phyloP scores from a whole-genome alignment of 148 eudicot species.

The Simmondsia chinensis region DNA sequence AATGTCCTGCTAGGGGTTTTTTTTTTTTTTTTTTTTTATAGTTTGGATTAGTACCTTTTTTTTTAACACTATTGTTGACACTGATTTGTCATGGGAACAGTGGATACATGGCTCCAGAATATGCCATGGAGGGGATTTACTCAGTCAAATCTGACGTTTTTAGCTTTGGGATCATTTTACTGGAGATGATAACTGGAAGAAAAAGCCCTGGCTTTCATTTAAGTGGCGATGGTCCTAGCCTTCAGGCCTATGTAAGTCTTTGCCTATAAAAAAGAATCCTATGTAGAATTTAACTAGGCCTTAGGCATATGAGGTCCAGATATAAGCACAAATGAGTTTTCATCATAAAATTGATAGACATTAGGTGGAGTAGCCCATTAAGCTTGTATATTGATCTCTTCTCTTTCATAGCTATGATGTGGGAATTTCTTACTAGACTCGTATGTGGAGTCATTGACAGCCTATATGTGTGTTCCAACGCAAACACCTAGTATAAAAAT shows the following conservation, averaged over 20 bases:
- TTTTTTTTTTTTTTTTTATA: too few relatives aligned
- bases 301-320: too few relatives aligned
- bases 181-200: constrained; percentile 26
- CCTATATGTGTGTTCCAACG: too few relatives aligned
- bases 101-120: constrained; percentile 44
- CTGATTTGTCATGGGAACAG: constrained; percentile 3
- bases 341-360: too few relatives aligned
- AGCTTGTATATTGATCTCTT: too few relatives aligned
- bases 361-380: too few relatives aligned
- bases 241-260: constrained; percentile 21
- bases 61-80: neutral
- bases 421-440: neutral
- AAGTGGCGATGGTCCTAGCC: constrained; percentile 7
- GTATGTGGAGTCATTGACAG: too few relatives aligned
- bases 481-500: too few relatives aligned
- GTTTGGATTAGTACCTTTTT: neutral
- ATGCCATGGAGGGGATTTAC: constrained; percentile 26
- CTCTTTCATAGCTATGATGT: neutral
- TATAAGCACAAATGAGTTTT: too few relatives aligned
- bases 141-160: constrained; percentile 31
- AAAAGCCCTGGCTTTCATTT: constrained; percentile 16
- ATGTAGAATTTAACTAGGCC: too few relatives aligned
- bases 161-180: constrained; percentile 31
- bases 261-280: neutral
- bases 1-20: too few relatives aligned